Base-by-base conservation (phyloP, 2,329 filamentous ascomycete genomes). In the Penicillium sp. region DNA sequence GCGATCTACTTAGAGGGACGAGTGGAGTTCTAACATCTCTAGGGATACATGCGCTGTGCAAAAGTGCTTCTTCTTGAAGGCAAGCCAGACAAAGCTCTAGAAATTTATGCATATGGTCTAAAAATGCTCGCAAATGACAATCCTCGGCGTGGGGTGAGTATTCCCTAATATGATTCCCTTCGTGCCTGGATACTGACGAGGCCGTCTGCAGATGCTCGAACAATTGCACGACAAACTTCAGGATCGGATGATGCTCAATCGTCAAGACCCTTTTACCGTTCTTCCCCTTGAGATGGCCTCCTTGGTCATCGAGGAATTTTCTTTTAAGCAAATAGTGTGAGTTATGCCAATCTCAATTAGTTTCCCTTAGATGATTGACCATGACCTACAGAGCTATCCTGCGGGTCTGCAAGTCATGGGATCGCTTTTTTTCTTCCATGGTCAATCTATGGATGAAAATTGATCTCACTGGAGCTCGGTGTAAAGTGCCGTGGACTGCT, bases 61-160 rank as follows among this genome's bases (percentile, higher is more conserved):
- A 72, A 71, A 39, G 55, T 67, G 4, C 61, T 71, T 16, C 46
- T 63, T 8, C 43, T 66, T 41, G 69, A 73, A 60, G 64, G 67
- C 8, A 77, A 74, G 51, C 55, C 62, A 2, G 66, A 70, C n/a
- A 70, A 68, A 15, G 78, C 78, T 4, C 50, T 76, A 9, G 67
- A 71, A 8, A 70, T 79, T 15, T 80, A 79, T 57, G 66, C 70
- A 16, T 73, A 76, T 52, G 78, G 74, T n/a, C 59, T 80, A 46
- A 74, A 72, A 43, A 68, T 63, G 30, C 62, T 79, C 13, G 61
- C 68, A 7, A 52, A 61, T n/a, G 55, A 62, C 18, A 62, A 70
- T 37, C 43, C 55, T 6, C 46, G 55, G 13, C 54, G 57, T 37
- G 50, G 49, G 43, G 63, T 63, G 32, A 29, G 31, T 11, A 9